Conservation (phyloP, 1,284 basidiomycete species). For the Heterobasidion parviporum region DNA sequence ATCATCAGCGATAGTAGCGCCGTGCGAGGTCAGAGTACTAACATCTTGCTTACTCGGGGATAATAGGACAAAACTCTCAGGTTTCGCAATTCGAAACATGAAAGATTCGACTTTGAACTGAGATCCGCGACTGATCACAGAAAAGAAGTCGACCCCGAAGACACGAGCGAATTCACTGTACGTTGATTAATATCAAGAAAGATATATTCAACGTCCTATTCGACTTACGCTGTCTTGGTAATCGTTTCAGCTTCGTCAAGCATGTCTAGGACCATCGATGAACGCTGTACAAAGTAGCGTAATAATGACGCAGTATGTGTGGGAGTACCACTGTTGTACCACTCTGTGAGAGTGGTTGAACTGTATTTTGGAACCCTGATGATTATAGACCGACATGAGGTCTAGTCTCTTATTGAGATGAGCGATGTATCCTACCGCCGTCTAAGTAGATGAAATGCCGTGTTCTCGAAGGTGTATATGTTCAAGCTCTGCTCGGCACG, state of each 20-base stretch:
- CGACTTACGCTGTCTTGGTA: constrained; percentile 79
- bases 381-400: constrained; percentile 6
- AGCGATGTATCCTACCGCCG: constrained; percentile 42
- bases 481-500: constrained; percentile 76
- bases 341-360: constrained; percentile 56
- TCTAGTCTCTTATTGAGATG: not conserved
- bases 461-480: constrained; percentile 87
- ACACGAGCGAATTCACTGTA: constrained; percentile 90
- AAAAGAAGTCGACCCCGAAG: constrained; percentile 96
- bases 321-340: constrained; percentile 61
- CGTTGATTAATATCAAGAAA: not conserved
- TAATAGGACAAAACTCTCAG: constrained; percentile 84
- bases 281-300: constrained; percentile 56
- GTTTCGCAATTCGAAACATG: constrained; percentile 97
- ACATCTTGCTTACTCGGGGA: constrained; percentile 85
- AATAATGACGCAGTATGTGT: constrained; percentile 49
- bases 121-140: constrained; percentile 89
- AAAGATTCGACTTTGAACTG: constrained; percentile 99
- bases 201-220: not conserved
- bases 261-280: constrained; percentile 66
- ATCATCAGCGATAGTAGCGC: not conserved
- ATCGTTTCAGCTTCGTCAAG: constrained; percentile 76
- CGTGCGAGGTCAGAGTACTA: not conserved
- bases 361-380: constrained; percentile 74
- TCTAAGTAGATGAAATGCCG: constrained; percentile 73